Evolutionary conservation across 2,329 filamentous ascomycete species (phyloP).

Genomic region (Clarireedia homoeocarpa): DNA sequence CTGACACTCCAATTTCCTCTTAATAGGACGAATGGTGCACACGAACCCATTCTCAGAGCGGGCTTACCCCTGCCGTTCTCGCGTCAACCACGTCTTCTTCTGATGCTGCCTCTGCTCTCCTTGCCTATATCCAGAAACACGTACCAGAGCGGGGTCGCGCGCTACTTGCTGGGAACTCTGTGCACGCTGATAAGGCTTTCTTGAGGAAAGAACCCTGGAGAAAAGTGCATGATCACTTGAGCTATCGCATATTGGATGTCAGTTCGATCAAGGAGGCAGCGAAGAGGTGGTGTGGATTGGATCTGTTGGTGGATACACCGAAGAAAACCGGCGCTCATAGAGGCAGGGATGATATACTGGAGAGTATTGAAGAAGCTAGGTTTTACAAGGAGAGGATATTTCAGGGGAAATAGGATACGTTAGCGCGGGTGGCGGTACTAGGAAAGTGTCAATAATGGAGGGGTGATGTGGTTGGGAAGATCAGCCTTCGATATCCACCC

Average conservation of each 20-base stretch:
- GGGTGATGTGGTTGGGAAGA: neutral
- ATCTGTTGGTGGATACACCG: slow-evolving; percentile 55
- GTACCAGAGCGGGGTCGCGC: slow-evolving; percentile 60
- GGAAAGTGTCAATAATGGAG: neutral
- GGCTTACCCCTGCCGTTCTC: slow-evolving; percentile 70
- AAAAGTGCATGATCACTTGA: slow-evolving; percentile 65
- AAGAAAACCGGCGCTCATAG: slow-evolving; percentile 71
- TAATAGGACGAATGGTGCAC: slow-evolving; percentile 74
- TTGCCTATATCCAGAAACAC: slow-evolving; percentile 68
- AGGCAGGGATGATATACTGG: slow-evolving; percentile 81
- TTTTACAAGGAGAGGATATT: slow-evolving; percentile 75
- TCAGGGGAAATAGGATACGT: slow-evolving; percentile 2
- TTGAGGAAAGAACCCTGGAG: slow-evolving; percentile 67
- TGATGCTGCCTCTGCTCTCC: slow-evolving; percentile 59
- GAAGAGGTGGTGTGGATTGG: slow-evolving; percentile 65
- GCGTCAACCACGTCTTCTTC: slow-evolving; percentile 64
- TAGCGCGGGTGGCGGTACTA: neutral
- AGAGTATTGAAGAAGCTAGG: slow-evolving; percentile 86
- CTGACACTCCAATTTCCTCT: neutral
- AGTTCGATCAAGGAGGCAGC: slow-evolving; percentile 88
- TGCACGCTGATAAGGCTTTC: slow-evolving; percentile 84
- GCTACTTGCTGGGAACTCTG: slow-evolving; percentile 83
- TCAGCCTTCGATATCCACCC: neutral
- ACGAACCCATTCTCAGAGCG: slow-evolving; percentile 69
- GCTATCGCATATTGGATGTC: slow-evolving; percentile 88